These are phyloP conservation scores for Mycena alexandri DNA, from an alignment of 768 basidiomycete species.

Conservation along the genomic window DNA sequence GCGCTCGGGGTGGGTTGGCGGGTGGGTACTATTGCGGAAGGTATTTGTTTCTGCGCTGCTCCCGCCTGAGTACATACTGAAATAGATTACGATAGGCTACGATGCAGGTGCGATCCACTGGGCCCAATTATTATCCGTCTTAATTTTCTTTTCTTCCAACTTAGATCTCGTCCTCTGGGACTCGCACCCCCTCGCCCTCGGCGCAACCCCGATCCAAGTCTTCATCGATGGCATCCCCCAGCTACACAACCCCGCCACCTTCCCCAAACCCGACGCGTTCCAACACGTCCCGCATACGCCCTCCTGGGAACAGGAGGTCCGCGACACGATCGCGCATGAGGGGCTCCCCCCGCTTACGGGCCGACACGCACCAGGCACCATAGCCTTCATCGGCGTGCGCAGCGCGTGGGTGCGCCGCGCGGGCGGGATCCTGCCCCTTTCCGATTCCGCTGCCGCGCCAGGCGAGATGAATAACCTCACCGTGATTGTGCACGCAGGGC, in stretches of 20 bases:
- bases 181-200: conserved; percentile 81
- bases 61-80: background rate
- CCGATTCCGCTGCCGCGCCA: too few species aligned
- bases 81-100: conserved; percentile 57
- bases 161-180: conserved; percentile 74
- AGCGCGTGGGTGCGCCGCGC: conserved; percentile 48
- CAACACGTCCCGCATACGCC: conserved; percentile 69
- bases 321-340: conserved; percentile 67
- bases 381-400: conserved; percentile 69
- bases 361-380: conserved; percentile 45
- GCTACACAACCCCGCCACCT: conserved; percentile 48
- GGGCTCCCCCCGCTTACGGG: conserved; percentile 78
- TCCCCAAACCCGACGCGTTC: conserved; percentile 59
- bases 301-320: conserved; percentile 71
- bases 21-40: conserved; percentile 70
- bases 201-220: conserved; percentile 85
- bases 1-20: conserved; percentile 77
- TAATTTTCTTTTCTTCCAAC: background rate
- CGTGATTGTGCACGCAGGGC: conserved; percentile 7
- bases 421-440: conserved; percentile 37
- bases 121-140: too few species aligned
- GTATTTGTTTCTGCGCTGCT: conserved; percentile 41
- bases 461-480: background rate
- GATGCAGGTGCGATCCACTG: conserved; percentile 64
- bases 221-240: conserved; percentile 89